phyloP scores from a whole-genome alignment of 2,329 filamentous ascomycete species.

The Claviceps fusiformis region DNA sequence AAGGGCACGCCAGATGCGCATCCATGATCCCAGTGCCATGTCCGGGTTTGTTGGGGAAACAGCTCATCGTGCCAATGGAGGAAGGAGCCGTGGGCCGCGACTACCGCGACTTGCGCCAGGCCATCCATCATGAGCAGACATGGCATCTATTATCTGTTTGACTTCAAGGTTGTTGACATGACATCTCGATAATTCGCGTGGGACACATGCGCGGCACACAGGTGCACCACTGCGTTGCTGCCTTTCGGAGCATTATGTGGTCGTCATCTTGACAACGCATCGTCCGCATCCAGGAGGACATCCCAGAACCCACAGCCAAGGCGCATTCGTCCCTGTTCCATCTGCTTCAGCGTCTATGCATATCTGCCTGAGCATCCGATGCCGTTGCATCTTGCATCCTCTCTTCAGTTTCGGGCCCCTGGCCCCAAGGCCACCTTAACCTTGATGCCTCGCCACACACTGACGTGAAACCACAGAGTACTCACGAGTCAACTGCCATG shows the following conservation, averaged over 20 bases:
- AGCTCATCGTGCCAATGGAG: neutral
- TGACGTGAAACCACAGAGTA: neutral
- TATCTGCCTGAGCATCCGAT: conserved; percentile 6
- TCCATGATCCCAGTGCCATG: neutral
- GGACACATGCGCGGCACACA: neutral
- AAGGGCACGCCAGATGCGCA: neutral
- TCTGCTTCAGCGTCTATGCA: conserved; percentile 4
- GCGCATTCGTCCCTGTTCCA: neutral
- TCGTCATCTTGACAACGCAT: conserved; percentile 36
- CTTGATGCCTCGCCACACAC: neutral
- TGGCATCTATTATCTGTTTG: no score
- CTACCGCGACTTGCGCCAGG: neutral
- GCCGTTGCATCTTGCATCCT: neutral
- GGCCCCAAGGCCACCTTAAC: neutral
- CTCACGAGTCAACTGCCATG: neutral
- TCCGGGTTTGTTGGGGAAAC: neutral
- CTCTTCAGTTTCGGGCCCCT: neutral
- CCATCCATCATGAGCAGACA: no score
- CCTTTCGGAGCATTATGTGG: conserved; percentile 18
- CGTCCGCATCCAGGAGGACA: conserved; percentile 14
- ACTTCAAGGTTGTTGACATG: no score
- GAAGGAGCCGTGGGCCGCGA: neutral
- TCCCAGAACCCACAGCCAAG: neutral
- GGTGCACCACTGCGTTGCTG: neutral
- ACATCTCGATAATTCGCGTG: neutral